These are phyloP conservation scores for Exophiala dermatitidis DNA, from an alignment of 2,329 filamentous ascomycete genomes.

Conservation along the genomic window DNA sequence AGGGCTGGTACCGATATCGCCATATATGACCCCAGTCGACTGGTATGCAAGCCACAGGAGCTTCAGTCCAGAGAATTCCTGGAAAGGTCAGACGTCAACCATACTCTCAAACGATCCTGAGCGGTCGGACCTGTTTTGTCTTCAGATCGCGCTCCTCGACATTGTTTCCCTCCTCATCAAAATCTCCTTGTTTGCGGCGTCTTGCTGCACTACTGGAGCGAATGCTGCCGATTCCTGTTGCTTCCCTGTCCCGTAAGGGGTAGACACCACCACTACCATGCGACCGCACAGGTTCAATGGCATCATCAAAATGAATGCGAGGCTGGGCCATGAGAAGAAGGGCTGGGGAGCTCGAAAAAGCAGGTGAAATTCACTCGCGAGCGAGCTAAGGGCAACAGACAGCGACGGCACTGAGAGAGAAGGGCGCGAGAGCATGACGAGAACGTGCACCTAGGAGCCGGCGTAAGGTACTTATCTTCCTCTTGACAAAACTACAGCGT, in stretches of 20 bases:
- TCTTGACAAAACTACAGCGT: background rate
- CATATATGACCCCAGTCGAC: constrained; percentile 52
- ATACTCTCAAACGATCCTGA: background rate
- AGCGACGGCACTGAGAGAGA: background rate
- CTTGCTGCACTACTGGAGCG: background rate
- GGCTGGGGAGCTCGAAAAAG: background rate
- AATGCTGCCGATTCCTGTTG: constrained; percentile 9
- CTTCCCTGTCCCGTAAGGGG: constrained; percentile 7
- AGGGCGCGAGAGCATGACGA: background rate
- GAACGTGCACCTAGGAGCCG: background rate
- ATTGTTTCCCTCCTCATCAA: background rate
- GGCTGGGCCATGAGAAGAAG: constrained; percentile 1
- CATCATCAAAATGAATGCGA: constrained; percentile 3
- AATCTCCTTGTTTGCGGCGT: background rate
- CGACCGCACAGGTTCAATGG: constrained; percentile 6
- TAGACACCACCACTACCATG: constrained; percentile 5
- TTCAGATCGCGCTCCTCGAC: constrained; percentile 5
- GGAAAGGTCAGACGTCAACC: background rate
- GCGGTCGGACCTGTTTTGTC: constrained; percentile 3
- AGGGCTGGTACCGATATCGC: constrained; percentile 53
- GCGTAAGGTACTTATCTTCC: constrained; percentile 1
- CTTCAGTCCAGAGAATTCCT: constrained; percentile 29
- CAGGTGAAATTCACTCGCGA: background rate
- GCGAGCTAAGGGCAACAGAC: too few relatives aligned
- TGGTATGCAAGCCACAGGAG: constrained; percentile 45